Base-by-base conservation (phyloP, 352 stramenopile genomes). In the Globisporangium lucens region DNA sequence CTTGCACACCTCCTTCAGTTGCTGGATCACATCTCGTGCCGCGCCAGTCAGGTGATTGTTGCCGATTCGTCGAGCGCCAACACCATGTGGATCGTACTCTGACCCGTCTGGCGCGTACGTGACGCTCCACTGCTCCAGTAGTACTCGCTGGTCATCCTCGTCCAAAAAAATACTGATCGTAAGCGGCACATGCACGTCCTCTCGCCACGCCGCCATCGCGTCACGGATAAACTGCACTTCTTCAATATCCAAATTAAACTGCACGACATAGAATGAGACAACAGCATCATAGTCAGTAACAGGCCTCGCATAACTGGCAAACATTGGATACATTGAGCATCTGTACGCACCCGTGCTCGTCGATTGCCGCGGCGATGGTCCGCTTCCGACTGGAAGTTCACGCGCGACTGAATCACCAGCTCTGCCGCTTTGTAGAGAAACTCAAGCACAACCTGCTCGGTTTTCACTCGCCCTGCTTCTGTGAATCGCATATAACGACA, bases 171-270 rank as follows among this genome's bases (percentile, higher is more conserved):
- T 82, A 63, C 89, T 82, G 49, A 95, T 77, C 3, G 77, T 75
- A 35, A 96, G 63, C 33, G 88, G 88, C 51, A 78, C 61, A 35
- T 87, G 78, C 10, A 94, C 85, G 67, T 94, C 82, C 36, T 93
- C 84, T 43, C 83, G 82, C 83, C 82, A 94, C 7, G 74, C 61
- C 2, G 71, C 58, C 79, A 96, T 90, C 20, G 76, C 70, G 0
- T 94, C 85, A 20, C 88, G 83, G 17, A 96, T 75, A 24, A 78
- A 75, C 29, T 71, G 75, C 29, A 91, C 68, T 65, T 94, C 88
- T 70, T 94, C 84, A 68, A 96, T 94, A 52, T 94, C 88, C 38
- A 96, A 63, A 62, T 94, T 94, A 63, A 96, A 91, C 75, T 90
- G 57, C 33, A 68, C 0, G 29, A 36, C 2, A 1, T 17, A 55